Evolutionary conservation across 2,329 filamentous ascomycete genomes (phyloP), one percentile per base, ranked within the genome.

Genomic region (Aureobasidium sp.): DNA sequence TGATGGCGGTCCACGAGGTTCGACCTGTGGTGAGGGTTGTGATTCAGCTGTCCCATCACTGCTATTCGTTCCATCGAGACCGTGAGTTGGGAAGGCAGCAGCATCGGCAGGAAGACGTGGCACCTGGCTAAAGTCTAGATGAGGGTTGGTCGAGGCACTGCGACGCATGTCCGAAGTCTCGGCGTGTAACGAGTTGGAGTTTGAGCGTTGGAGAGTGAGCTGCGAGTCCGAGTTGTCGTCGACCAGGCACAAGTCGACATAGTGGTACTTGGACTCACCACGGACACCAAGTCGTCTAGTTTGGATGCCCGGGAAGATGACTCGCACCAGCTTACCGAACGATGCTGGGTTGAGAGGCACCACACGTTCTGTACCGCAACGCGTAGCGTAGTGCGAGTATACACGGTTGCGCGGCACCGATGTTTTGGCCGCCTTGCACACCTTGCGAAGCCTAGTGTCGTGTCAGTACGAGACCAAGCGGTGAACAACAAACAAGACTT

Each of bases 181-280:
- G 20, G 61, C 25, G 20, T 60, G 59, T 49, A 51, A 49, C 56
- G 52, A 62, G 65, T 61, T 55, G 56, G 65, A 66, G 66, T 56
- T 64, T 25, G 57, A 44, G 44, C 65, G 67, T 62, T 66, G 65
- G 59, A 67, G 67, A 37, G 66, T 60, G 34, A 61, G 45, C 60
- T 66, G 61, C 45, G 49, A 25, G 34, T 69, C 69, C 27, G 68
- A 60, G 42, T 66, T 66, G 56, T 81, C 80, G 63, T 80, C 78
- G 62, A 76, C 76, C 37, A 81, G 76, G 42, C 78, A 79, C 41
- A 82, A 74, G 66, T 82, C 80, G 53, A 82, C 81, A 70, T 99
- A 99, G 75, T 99, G 94, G 74, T 99, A 99, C 73, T 99, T 99
- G 15, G 94, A 99, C 77, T 97, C 93, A 66, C 94, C 94, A 59